These are phyloP conservation scores for Chalara sp. DNA, from an alignment of 2,329 filamentous ascomycete species.

Conservation along the genomic window DNA sequence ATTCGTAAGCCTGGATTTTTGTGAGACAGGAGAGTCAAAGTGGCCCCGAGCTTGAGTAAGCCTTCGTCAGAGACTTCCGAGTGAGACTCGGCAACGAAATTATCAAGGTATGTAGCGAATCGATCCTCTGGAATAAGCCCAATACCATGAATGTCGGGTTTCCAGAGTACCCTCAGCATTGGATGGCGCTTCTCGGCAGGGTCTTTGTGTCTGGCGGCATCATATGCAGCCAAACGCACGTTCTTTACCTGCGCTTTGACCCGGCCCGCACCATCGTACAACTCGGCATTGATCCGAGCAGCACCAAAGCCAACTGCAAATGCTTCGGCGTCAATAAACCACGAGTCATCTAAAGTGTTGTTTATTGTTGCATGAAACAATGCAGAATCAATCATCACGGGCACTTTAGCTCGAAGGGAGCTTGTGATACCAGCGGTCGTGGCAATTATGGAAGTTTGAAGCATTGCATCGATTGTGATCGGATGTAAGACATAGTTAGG, in stretches of 20 bases:
- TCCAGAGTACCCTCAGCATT: slow-evolving; percentile 9
- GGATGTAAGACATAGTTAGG: too few species aligned
- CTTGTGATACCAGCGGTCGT: slow-evolving; percentile 8
- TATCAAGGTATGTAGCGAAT: too few species aligned
- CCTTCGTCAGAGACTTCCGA: too few species aligned
- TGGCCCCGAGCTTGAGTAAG: background rate
- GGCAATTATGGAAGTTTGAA: slow-evolving; percentile 37
- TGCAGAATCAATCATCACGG: slow-evolving; percentile 7
- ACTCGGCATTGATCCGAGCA: slow-evolving; percentile 3
- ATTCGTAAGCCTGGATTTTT: slow-evolving; percentile 15
- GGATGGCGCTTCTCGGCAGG: slow-evolving; percentile 5
- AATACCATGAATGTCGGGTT: slow-evolving; percentile 9
- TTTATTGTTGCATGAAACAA: too few species aligned
- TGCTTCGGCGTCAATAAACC: slow-evolving; percentile 2
- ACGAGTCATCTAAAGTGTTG: too few species aligned
- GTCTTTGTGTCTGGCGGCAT: background rate
- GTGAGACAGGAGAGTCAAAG: slow-evolving; percentile 7
- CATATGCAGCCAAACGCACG: slow-evolving; percentile 4
- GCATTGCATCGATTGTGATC: too few species aligned
- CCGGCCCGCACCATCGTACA: slow-evolving; percentile 1
- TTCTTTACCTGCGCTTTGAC: slow-evolving; percentile 3
- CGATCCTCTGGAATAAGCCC: background rate
- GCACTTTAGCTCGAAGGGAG: slow-evolving; percentile 7
- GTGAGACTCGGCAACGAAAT: too few species aligned
- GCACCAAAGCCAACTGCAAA: slow-evolving; percentile 6